A percentile compares a stretch with the other conserved stretches of the same genome.
Evolutionary conservation across 2,329 filamentous ascomycete genomes (phyloP).

Genomic region (Herpomyces periplanetae): DNA sequence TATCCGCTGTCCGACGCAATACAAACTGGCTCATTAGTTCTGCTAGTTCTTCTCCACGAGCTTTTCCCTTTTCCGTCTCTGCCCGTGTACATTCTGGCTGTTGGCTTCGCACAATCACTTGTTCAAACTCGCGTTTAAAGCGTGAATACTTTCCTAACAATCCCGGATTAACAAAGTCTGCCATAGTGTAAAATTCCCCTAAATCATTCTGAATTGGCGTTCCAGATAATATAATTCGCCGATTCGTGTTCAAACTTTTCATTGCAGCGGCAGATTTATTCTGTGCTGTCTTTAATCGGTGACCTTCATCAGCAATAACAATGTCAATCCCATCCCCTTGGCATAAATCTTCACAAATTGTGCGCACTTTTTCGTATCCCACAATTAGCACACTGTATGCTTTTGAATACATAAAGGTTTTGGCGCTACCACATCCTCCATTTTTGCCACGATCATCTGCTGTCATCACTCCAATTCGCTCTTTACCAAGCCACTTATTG

Average conservation of each 20-base stretch:
- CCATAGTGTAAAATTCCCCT: slow-evolving; percentile 23
- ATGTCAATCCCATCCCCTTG: slow-evolving; percentile 23
- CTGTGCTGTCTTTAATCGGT: slow-evolving; percentile 23
- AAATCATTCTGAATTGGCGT: slow-evolving; percentile 28
- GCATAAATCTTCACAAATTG: slow-evolving; percentile 21
- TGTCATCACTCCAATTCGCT: slow-evolving; percentile 25
- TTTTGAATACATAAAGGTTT: slow-evolving; percentile 21
- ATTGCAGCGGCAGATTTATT: slow-evolving; percentile 26
- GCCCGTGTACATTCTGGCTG: slow-evolving; percentile 20
- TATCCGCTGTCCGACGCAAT: slow-evolving; percentile 21
- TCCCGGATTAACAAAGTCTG: slow-evolving; percentile 26
- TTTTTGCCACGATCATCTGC: slow-evolving; percentile 18
- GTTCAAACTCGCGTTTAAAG: slow-evolving; percentile 23
- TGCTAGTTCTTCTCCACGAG: slow-evolving; percentile 18
- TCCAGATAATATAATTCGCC: slow-evolving; percentile 21
- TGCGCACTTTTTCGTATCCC: slow-evolving; percentile 26
- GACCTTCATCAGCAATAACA: slow-evolving; percentile 26
- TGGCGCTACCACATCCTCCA: slow-evolving; percentile 14
- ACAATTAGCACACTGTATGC: slow-evolving; percentile 31
- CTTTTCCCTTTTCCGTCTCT: slow-evolving; percentile 21
- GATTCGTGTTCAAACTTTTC: slow-evolving; percentile 18
- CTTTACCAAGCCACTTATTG: slow-evolving; percentile 29
- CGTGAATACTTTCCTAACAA: slow-evolving; percentile 18
- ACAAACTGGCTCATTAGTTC: slow-evolving; percentile 21
- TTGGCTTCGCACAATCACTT: slow-evolving; percentile 19